Conservation (phyloP, 1,284 basidiomycete species). For the Moesziomyces sp. region DNA sequence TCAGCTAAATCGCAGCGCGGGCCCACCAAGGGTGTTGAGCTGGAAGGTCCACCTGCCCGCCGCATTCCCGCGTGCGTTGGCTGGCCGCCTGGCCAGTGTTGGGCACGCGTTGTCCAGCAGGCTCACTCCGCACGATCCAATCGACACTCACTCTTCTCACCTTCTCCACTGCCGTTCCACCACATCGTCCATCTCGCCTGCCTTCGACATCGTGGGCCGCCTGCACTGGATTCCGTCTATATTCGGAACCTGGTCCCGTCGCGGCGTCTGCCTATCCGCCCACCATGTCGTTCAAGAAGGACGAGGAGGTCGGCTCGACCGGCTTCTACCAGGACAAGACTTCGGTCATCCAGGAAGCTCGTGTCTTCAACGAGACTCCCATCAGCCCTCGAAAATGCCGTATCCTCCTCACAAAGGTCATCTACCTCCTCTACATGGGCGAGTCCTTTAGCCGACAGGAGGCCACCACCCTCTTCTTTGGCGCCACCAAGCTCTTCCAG, state of each 20-base stretch:
- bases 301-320: slow-evolving; percentile 62
- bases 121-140: slow-evolving; percentile 7
- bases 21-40: slow-evolving; percentile 21
- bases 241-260: slow-evolving; percentile 5
- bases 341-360: slow-evolving; percentile 81
- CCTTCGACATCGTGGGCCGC: slow-evolving; percentile 11
- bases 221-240: slow-evolving; percentile 11
- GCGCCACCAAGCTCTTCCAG: slow-evolving; percentile 98
- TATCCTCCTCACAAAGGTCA: slow-evolving; percentile 92
- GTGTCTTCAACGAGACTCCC: slow-evolving; percentile 98
- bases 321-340: slow-evolving; percentile 68
- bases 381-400: slow-evolving; percentile 89
- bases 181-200: neutral
- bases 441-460: slow-evolving; percentile 96
- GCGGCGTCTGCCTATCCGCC: slow-evolving; percentile 3
- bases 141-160: neutral
- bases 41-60: slow-evolving; percentile 26
- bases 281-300: slow-evolving; percentile 67
- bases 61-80: neutral
- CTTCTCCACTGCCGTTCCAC: neutral
- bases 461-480: slow-evolving; percentile 97
- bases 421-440: slow-evolving; percentile 94
- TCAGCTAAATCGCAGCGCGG: slow-evolving; percentile 3
- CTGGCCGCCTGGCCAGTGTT: too few relatives aligned
- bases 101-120: slow-evolving; percentile 15